Base-by-base conservation (phyloP, 306 rosid genomes). In the Cajanus cajan region DNA sequence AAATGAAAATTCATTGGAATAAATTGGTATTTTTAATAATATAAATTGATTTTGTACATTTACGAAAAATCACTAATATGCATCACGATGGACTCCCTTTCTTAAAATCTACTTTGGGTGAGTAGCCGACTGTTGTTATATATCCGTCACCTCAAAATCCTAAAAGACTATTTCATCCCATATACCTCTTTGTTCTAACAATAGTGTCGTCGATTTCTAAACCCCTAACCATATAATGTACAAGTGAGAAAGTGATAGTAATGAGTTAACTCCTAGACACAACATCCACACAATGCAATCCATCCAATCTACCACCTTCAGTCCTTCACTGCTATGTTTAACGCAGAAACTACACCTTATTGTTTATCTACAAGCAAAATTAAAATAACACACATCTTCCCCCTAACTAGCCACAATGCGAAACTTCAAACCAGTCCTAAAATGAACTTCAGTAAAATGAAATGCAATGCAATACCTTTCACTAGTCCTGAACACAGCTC, bases 401-500 rank as follows among this genome's bases (percentile, higher is more conserved):
- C 52, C 81, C 80, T 22, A 54, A 34, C 34, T 14, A 7, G 48
- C 28, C 1, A 73, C 68, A 86, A 76, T 40, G 33, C 25, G 44
- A 74, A 71, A 75, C 10, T 15, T 25, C 6, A 69, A 75, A 74
- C 8, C 19, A 70, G 28, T 37, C 69, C 47, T 39, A 44, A 16
- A 24, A 44, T 4, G 8, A 67, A 73, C 16, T 22, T 11, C 6
- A 31, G 58, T 11, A 51, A 64, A 78, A 71, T 63, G 36, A 28
- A 13, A 78, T 90, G 93, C 99, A 78, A 71, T 63, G 36, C 39
- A 13, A 78, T 90, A 96, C 99, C 99, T 93, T 19, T 93, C 99
- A 73, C 99, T 96, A 13, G 99, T 96, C 82, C 99, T 84, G 87
- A 96, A 96, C 37, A 96, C 96, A 77, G 99, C 99, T 52, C 99